Conservation (phyloP, 1,284 basidiomycete genomes). For the Ustilago bromivora region DNA sequence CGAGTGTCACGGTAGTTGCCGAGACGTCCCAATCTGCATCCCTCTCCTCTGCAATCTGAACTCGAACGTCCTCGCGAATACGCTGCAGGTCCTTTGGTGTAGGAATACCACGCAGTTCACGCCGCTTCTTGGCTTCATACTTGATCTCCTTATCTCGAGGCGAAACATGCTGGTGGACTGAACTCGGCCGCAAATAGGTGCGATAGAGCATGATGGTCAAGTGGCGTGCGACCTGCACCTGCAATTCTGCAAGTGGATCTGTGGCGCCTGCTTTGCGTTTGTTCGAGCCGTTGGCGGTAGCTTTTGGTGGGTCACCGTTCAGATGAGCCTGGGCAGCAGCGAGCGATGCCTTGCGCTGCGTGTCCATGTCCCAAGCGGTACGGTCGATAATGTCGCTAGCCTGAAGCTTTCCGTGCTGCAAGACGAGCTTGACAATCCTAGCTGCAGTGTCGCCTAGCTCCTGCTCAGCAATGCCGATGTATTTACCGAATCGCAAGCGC, state of each 20-base stretch:
- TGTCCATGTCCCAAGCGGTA: conserved; percentile 58
- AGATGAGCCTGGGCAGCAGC: conserved; percentile 5
- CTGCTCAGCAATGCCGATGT: conserved; percentile 83
- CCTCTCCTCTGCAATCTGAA: conserved; percentile 68
- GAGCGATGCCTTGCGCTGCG: conserved; percentile 18
- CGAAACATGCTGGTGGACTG: conserved; percentile 69
- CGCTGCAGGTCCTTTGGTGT: conserved; percentile 70
- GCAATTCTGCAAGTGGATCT: conserved; percentile 14
- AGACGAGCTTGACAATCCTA: conserved; percentile 71
- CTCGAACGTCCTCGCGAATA: conserved; percentile 60
- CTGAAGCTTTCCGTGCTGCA: conserved; percentile 87
- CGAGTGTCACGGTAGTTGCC: conserved; percentile 21
- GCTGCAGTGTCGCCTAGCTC: conserved; percentile 77
- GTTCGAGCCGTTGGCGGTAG: conserved; percentile 22
- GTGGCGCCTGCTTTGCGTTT: conserved; percentile 43
- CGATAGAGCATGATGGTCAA: conserved; percentile 51
- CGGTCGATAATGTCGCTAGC: conserved; percentile 79
- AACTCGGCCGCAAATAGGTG: conserved; percentile 61
- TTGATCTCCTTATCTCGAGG: conserved; percentile 67
- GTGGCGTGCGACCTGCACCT: conserved; percentile 23
- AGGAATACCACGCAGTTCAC: conserved; percentile 67
- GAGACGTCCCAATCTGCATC: conserved; percentile 60
- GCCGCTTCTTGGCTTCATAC: conserved; percentile 56
- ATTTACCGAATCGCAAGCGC: conserved; percentile 68
- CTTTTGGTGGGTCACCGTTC: conserved; percentile 25